Conservation (phyloP, 106 monocot genomes). For the Alisma plantagoaquatica region DNA sequence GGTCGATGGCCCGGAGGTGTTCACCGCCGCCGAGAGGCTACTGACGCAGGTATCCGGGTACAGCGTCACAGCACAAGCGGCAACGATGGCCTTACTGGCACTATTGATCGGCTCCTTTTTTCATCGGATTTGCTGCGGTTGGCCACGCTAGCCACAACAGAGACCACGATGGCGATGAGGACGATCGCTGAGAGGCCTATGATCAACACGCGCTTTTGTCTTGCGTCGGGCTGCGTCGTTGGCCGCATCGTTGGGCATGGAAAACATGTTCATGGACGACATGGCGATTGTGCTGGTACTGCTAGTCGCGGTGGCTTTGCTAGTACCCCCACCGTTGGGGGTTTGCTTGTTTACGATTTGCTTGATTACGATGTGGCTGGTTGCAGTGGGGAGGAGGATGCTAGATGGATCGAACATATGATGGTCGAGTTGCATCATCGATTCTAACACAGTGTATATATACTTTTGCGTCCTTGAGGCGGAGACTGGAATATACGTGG, state of each 20-base stretch:
- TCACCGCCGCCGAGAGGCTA: background rate
- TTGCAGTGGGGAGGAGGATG: too few relatives aligned
- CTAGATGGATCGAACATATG: too few relatives aligned
- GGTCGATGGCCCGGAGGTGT: constrained; percentile 2
- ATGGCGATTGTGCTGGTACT: background rate
- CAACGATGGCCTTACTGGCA: background rate
- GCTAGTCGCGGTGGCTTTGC: too few relatives aligned
- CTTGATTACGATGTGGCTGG: too few relatives aligned
- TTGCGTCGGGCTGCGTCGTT: background rate
- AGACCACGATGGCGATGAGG: constrained; percentile 11
- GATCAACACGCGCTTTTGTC: background rate
- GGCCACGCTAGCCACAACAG: background rate
- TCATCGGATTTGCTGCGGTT: background rate
- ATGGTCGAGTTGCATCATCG: too few relatives aligned
- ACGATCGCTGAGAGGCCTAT: constrained; percentile 1
- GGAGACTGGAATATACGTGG: too few relatives aligned
- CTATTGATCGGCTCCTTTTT: background rate
- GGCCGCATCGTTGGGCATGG: background rate
- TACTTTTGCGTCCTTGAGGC: too few relatives aligned
- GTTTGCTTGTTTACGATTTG: too few relatives aligned
- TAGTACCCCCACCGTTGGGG: too few relatives aligned
- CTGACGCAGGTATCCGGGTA: constrained; percentile 3
- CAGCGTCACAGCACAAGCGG: background rate
- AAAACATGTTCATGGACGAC: background rate
- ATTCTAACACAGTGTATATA: too few relatives aligned